Evolutionary conservation across 2,329 filamentous ascomycete species (phyloP), one percentile per base, ranked within the genome.

Genomic region (Talaromyces sp.): DNA sequence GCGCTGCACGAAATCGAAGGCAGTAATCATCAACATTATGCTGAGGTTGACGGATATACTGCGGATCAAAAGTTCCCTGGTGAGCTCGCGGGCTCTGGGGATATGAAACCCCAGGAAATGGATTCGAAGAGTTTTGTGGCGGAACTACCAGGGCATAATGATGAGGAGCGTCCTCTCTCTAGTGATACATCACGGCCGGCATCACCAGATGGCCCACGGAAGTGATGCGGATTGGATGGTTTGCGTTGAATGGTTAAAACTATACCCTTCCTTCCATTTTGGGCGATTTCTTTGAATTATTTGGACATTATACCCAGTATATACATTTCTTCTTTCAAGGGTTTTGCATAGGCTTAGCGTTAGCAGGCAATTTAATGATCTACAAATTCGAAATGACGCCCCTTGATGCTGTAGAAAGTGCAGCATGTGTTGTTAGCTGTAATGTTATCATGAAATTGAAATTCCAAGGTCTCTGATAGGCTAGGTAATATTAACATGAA

Each of bases 1-100:
- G 9, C 4, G 4, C 5, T 9, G 4, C 24, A 27, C 9, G 24
- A 56, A 16, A 46, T 49, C 13, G 45, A 52, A 9, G 49, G 49
- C 2, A 29, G 20, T 32, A 22, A 40, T 2, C 36, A 40, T 13
- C 49, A 52, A 22, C 44, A 49, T 4, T 47, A 45, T 16, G 53
- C 51, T 4, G 51, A 52, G 14, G 40, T 54, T 4, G 51, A 56
- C 5, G 47, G 36, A 27, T 56, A 52, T 27, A 14, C 14, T 13
- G 36, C 49, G 10, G 46, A 20, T 3, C 29, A 33, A 4, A 53
- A 54, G 33, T 54, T 46, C n/a, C 50, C 50, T 4, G 5, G 11
- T n/a, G 2, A 27, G 51, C 37, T 19, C 33, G 20, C 16, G 14
- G 50, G 24, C 4, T 36, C 16, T 8, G 27, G 9, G 22, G 10